phyloP scores from a whole-genome alignment of 2,329 filamentous ascomycete species.

The Trichoderma breve region DNA sequence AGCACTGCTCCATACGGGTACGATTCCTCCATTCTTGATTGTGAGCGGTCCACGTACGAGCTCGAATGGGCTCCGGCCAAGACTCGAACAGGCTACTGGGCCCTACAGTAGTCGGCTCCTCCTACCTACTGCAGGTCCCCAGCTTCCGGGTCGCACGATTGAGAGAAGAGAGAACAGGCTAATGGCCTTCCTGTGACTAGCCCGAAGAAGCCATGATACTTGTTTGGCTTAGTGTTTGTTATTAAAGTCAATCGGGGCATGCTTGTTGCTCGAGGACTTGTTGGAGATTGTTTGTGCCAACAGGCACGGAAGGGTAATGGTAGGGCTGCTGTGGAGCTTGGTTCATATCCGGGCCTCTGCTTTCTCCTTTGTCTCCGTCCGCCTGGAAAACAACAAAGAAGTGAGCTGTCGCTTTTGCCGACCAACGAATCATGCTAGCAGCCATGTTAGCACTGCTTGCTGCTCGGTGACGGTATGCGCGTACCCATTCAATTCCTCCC shows the following conservation, averaged over 20 bases:
- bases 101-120: slow-evolving; percentile 17
- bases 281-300: neutral
- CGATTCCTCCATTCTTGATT: neutral
- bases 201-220: neutral
- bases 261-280: neutral
- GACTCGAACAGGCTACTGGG: neutral
- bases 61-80: neutral
- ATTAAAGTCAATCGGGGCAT: slow-evolving; percentile 1
- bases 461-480: neutral
- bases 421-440: neutral
- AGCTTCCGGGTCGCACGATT: slow-evolving; percentile 3
- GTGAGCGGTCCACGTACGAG: slow-evolving; percentile 7
- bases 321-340: slow-evolving; percentile 11
- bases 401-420: neutral
- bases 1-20: neutral
- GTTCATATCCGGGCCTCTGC: neutral
- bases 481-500: neutral
- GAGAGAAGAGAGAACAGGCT: slow-evolving; percentile 16
- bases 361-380: neutral
- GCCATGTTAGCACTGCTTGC: neutral
- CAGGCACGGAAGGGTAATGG: neutral
- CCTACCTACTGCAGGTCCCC: slow-evolving; percentile 22
- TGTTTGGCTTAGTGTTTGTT: neutral
- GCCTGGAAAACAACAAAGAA: neutral
- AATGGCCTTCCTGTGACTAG: neutral